phyloP scores from a whole-genome alignment of 108 stramenopile species.

The Phaeodactylum tricornutum region DNA sequence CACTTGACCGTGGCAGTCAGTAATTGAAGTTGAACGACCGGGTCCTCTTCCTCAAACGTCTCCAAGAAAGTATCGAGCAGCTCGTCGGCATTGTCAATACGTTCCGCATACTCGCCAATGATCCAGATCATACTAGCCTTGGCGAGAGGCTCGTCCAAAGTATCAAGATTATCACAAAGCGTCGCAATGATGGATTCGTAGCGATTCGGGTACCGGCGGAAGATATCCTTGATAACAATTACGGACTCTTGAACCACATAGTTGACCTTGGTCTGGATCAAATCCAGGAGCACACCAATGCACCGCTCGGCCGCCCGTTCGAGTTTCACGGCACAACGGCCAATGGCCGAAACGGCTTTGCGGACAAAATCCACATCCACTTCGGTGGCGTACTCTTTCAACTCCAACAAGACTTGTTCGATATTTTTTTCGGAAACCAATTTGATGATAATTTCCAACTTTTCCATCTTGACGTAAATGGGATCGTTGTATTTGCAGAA shows the following conservation, averaged over 20 bases:
- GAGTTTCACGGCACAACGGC: conserved; percentile 96
- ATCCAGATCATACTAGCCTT: conserved; percentile 99
- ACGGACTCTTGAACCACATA: conserved; percentile 99
- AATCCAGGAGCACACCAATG: conserved; percentile 95
- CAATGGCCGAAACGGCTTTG: conserved; percentile 95
- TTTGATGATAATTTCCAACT: conserved; percentile 98
- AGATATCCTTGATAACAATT: conserved; percentile 99
- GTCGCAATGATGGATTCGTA: conserved; percentile 98
- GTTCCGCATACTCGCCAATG: conserved; percentile 99
- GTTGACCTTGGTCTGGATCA: conserved; percentile 98
- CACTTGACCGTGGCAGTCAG: conserved; percentile 99
- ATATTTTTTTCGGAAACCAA: conserved; percentile 93
- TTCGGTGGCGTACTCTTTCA: conserved; percentile 98
- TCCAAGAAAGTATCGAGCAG: conserved; percentile 96
- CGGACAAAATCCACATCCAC: conserved; percentile 99
- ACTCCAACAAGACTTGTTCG: conserved; percentile 95
- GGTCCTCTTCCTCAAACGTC: conserved; percentile 91
- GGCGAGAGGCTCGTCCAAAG: conserved; percentile 97
- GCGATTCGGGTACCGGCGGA: conserved; percentile 97
- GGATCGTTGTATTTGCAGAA: conserved; percentile 99
- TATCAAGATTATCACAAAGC: conserved; percentile 97
- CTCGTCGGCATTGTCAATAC: conserved; percentile 99
- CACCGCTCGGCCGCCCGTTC: conserved; percentile 97
- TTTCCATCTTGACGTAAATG: conserved; percentile 99
- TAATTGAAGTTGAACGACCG: conserved; percentile 94